These are phyloP conservation scores for Senna tora DNA, from an alignment of 306 rosid species.

Conservation along the genomic window DNA sequence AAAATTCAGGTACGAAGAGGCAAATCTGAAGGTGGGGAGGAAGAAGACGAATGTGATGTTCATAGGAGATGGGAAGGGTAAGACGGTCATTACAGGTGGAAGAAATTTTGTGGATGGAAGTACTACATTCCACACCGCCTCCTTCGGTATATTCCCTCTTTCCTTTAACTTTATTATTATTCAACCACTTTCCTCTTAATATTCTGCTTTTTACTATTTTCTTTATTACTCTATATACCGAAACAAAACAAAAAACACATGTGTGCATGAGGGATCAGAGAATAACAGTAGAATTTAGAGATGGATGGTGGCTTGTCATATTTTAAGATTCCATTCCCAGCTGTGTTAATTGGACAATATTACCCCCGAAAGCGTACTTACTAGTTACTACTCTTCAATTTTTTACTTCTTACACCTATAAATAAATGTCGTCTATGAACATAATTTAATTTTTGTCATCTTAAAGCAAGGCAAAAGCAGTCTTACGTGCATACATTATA, in stretches of 20 bases:
- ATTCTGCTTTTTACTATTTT: background rate
- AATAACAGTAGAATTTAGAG: background rate
- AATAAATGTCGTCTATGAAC: too few relatives aligned
- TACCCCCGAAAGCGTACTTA: background rate
- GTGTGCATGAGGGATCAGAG: constrained; percentile 6
- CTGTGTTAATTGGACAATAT: background rate
- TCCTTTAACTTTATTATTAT: background rate
- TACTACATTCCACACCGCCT: constrained; percentile 95
- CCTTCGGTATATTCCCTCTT: constrained; percentile 62
- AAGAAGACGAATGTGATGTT: constrained; percentile 84
- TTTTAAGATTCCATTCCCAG: background rate
- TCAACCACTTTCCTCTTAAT: background rate
- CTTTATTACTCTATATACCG: background rate
- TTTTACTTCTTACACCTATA: too few relatives aligned
- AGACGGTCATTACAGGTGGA: constrained; percentile 68
- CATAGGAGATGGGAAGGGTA: constrained; percentile 87
- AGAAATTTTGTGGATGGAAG: constrained; percentile 39
- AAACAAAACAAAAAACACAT: background rate
- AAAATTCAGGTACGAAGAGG: constrained; percentile 73
- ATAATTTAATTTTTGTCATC: too few relatives aligned
- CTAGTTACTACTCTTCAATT: too few relatives aligned
- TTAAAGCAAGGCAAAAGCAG: too few relatives aligned
- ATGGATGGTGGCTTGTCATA: background rate
- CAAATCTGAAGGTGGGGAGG: constrained; percentile 81
- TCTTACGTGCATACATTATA: too few relatives aligned